Conservation (phyloP, 1,284 basidiomycete species). For the Ceratobasidium papillatum region DNA sequence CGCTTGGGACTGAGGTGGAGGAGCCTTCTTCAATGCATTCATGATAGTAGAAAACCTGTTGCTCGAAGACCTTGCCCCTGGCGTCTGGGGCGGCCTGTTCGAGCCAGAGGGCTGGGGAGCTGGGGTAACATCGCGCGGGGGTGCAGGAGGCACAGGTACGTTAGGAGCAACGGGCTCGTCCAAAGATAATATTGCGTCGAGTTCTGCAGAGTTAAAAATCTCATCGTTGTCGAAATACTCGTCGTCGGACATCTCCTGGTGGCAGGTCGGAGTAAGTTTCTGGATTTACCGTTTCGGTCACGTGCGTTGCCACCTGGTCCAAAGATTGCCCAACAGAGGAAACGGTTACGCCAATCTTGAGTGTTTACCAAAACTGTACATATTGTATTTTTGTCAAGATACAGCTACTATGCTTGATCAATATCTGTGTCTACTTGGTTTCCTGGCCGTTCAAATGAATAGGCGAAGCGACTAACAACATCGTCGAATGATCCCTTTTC, state of each 20-base stretch:
- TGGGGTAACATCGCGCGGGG: neutral
- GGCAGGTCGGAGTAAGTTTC: neutral
- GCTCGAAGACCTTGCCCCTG: neutral
- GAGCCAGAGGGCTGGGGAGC: neutral
- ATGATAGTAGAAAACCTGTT: conserved; percentile 30
- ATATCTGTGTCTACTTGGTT: neutral
- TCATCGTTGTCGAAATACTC: conserved; percentile 36
- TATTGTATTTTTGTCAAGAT: neutral
- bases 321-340: neutral
- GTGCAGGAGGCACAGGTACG: neutral
- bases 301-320: conserved; percentile 28
- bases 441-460: conserved; percentile 14
- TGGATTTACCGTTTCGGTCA: conserved; percentile 1
- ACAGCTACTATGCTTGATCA: neutral
- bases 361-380: too few species aligned
- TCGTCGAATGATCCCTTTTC: conserved; percentile 27
- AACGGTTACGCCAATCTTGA: neutral
- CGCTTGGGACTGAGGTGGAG: neutral
- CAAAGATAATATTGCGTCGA: conserved; percentile 10
- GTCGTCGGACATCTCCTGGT: conserved; percentile 36
- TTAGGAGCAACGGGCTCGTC: neutral
- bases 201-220: conserved; percentile 22
- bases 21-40: conserved; percentile 9
- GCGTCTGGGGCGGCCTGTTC: neutral
- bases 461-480: conserved; percentile 12